Evolutionary conservation across 139 green algal species (phyloP).

Genomic region (Auxenochlorella protothecoides): DNA sequence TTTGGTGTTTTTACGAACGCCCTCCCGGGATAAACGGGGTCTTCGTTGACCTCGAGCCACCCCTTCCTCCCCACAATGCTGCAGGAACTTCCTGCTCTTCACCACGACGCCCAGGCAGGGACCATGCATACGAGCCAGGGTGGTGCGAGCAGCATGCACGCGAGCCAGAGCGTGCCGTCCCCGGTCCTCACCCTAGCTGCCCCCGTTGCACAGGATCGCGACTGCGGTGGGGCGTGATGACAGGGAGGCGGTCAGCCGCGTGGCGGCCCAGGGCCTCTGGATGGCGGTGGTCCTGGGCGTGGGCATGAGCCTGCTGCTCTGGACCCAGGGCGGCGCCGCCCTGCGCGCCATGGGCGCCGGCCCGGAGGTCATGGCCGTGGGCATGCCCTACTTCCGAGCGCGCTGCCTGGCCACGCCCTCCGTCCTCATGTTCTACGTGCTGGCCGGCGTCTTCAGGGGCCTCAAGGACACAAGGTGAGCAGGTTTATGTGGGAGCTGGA

Average conservation of each 20-base stretch:
- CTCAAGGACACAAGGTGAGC: conserved; percentile 24
- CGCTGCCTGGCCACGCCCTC: conserved; percentile 25
- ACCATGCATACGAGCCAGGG: too few relatives aligned
- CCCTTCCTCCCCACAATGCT: background rate
- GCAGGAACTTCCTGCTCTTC: conserved; percentile 31
- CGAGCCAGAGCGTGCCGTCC: too few relatives aligned
- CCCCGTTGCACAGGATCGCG: conserved; percentile 12
- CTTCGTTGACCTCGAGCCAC: background rate
- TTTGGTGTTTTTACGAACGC: background rate
- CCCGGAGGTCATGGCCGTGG: conserved; percentile 19
- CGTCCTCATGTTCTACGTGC: conserved; percentile 24
- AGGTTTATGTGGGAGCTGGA: background rate
- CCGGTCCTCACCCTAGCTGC: conserved; percentile 5
- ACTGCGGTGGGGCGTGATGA: conserved; percentile 9
- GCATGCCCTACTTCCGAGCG: conserved; percentile 20
- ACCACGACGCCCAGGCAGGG: conserved; percentile 17
- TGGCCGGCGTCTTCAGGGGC: conserved; percentile 23
- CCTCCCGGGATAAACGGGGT: background rate
- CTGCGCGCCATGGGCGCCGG: conserved; percentile 17
- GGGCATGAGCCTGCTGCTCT: conserved; percentile 14
- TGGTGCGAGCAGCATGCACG: too few relatives aligned
- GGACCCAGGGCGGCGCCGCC: conserved; percentile 5
- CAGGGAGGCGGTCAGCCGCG: conserved; percentile 1
- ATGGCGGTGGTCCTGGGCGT: conserved; percentile 16
- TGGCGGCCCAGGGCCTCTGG: conserved; percentile 19